These are phyloP conservation scores for Cyberlindnera maritima DNA, from an alignment of 805 yeast genomes.

Conservation along the genomic window DNA sequence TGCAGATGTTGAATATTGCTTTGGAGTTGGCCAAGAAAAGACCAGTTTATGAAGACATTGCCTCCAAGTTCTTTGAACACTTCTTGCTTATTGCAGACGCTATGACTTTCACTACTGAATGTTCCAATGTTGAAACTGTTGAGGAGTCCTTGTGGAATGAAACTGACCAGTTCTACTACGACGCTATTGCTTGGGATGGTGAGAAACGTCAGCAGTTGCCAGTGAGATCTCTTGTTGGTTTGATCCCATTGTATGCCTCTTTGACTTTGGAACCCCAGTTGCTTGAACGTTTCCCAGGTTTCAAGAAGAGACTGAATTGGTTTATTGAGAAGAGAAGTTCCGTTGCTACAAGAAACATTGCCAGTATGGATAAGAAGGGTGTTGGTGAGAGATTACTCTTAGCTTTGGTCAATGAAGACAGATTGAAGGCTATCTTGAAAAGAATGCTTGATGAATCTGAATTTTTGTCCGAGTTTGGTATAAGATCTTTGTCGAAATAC, in stretches of 20 bases:
- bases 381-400: conserved; percentile 77
- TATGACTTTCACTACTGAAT: conserved; percentile 60
- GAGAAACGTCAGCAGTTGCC: conserved; percentile 69
- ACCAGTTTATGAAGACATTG: conserved; percentile 88
- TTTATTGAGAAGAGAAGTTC: conserved; percentile 66
- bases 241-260: conserved; percentile 87
- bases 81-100: conserved; percentile 90
- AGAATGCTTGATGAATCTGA: conserved; percentile 85
- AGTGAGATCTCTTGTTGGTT: conserved; percentile 85
- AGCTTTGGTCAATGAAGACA: conserved; percentile 77
- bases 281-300: conserved; percentile 73
- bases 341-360: conserved; percentile 78
- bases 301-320: conserved; percentile 83
- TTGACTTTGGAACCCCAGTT: conserved; percentile 84
- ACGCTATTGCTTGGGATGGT: conserved; percentile 81
- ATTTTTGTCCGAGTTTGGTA: conserved; percentile 80
- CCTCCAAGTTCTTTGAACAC: conserved; percentile 92
- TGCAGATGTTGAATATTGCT: conserved; percentile 91
- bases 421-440: conserved; percentile 69
- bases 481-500: conserved; percentile 81
- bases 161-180: conserved; percentile 83
- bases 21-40: conserved; percentile 83
- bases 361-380: conserved; percentile 74
- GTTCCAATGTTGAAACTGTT: conserved; percentile 32
- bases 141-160: conserved; percentile 85